phyloP scores from a whole-genome alignment of 2,329 filamentous ascomycete species.

The Trichoderma harzianum region DNA sequence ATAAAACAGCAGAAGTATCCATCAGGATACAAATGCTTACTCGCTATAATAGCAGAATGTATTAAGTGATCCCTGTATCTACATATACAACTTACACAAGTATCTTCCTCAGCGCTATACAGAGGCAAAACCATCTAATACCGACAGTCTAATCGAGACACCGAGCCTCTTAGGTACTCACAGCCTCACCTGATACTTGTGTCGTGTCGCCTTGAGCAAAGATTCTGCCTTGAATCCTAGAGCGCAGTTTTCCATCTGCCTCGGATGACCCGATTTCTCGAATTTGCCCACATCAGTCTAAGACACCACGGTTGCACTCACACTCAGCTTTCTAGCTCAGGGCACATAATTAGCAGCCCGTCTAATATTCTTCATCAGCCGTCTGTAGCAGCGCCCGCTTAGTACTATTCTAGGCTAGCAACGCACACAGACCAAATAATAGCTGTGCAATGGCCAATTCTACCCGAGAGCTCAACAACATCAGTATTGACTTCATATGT shows the following conservation, averaged over 20 bases:
- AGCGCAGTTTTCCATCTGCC: neutral
- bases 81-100: neutral
- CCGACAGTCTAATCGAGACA: constrained; percentile 5
- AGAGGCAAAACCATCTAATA: neutral
- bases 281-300: neutral
- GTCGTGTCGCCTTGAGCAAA: neutral
- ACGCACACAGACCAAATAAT: neutral
- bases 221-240: neutral
- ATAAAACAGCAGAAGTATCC: neutral
- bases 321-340: neutral
- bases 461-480: neutral
- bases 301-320: neutral
- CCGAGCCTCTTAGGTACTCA: neutral
- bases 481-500: neutral
- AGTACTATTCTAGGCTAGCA: neutral
- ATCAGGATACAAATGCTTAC: too few species aligned
- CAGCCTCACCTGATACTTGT: neutral
- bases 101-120: neutral
- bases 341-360: neutral
- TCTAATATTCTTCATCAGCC: neutral
- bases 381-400: neutral
- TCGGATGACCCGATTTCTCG: neutral
- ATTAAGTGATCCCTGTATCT: neutral
- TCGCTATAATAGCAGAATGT: neutral
- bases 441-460: neutral